phyloP scores from a whole-genome alignment of 257 asterid species.

The Primulina tabacum region DNA sequence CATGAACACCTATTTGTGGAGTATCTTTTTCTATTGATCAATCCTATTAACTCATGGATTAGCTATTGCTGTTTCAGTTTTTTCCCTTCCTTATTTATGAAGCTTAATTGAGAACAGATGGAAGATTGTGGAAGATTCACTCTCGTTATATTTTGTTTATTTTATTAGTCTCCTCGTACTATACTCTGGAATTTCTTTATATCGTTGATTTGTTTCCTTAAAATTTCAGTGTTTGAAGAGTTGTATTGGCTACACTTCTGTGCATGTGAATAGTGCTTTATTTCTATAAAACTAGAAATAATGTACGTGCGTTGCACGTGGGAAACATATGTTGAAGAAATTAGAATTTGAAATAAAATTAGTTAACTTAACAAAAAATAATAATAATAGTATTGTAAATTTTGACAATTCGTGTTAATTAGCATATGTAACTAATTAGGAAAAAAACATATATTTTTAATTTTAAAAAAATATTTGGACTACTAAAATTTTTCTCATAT shows the following conservation, averaged over 20 bases:
- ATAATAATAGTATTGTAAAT: too few relatives aligned
- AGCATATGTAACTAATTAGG: too few relatives aligned
- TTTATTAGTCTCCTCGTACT: background rate
- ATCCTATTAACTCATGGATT: background rate
- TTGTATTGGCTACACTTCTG: background rate
- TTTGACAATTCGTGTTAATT: too few relatives aligned
- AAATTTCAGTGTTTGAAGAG: background rate
- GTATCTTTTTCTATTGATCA: background rate
- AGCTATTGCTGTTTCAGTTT: background rate
- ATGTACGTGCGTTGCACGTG: too few relatives aligned
- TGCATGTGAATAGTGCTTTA: slow-evolving; percentile 7
- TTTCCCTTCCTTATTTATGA: background rate
- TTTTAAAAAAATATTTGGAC: too few relatives aligned
- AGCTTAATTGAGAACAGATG: background rate
- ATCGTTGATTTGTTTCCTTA: background rate
- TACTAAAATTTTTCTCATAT: too few relatives aligned
- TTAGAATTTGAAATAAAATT: too few relatives aligned
- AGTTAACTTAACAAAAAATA: too few relatives aligned
- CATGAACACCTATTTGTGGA: slow-evolving; percentile 1
- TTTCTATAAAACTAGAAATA: background rate
- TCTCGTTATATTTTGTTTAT: background rate
- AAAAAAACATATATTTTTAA: too few relatives aligned
- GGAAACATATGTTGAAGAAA: too few relatives aligned
- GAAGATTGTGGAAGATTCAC: background rate
- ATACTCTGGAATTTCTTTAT: slow-evolving; percentile 3